These are phyloP conservation scores for Capronia epimyces DNA, from an alignment of 2,329 filamentous ascomycete species.

Conservation along the genomic window DNA sequence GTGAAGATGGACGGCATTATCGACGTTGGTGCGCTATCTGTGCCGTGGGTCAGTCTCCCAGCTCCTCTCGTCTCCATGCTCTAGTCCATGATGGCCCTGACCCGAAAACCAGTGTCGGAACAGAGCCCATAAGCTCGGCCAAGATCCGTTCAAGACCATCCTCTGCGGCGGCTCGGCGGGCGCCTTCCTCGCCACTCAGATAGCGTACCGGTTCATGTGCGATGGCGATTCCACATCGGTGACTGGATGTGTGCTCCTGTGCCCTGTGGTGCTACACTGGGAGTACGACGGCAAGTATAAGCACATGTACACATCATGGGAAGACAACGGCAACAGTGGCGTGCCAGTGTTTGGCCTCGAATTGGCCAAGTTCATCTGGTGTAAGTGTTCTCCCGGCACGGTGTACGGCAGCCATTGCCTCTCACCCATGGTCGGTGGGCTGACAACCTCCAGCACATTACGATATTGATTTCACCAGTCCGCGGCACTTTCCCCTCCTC, in stretches of 20 bases:
- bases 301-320: constrained; percentile 19
- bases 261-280: constrained; percentile 20
- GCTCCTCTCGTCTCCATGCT: too few species aligned
- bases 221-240: constrained; percentile 17
- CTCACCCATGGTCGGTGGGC: not conserved
- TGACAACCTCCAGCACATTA: constrained; percentile 15
- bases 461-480: constrained; percentile 20
- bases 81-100: not conserved
- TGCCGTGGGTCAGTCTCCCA: constrained; percentile 17
- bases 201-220: constrained; percentile 22
- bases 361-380: constrained; percentile 24
- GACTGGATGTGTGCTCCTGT: constrained; percentile 20
- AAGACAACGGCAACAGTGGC: constrained; percentile 19
- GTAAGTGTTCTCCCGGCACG: too few species aligned
- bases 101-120: constrained; percentile 9
- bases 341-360: constrained; percentile 17
- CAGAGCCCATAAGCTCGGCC: constrained; percentile 15
- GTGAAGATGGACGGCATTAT: constrained; percentile 25
- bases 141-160: constrained; percentile 21
- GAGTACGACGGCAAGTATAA: constrained; percentile 23
- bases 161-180: constrained; percentile 23
- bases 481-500: constrained; percentile 18
- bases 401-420: too few species aligned
- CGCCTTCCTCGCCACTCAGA: constrained; percentile 17
- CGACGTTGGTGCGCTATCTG: constrained; percentile 9